Evolutionary conservation across 2,329 filamentous ascomycete species (phyloP), one percentile per base, ranked within the genome.

Genomic region (Fusarium sp.): DNA sequence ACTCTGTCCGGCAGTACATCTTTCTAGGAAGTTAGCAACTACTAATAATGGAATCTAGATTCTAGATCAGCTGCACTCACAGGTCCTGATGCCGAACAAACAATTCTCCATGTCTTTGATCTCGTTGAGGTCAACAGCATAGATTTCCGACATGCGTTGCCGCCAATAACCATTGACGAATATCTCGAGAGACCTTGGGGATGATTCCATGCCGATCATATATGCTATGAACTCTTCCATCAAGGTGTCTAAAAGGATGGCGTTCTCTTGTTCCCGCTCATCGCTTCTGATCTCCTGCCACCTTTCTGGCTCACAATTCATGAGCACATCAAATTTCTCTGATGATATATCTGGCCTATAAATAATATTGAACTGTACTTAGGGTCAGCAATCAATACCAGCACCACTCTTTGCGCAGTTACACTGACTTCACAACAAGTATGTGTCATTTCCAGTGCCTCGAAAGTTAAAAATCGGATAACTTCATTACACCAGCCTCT

Each of bases 311-410:
- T 29, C 10, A 1, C 44, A 46, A 16, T 46, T 29, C 14, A 46
- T 46, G 0, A 46, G 19, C 19, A 8, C 9, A 6, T 21, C 0
- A 11, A 3, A 16, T 0, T 3, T 6, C 1, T 29, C 4, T 3
- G 10, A 1, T n/a, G 7, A 29, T 46, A n/a, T n/a, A 2, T 29
- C 44, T 6, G 25, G 19, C 19, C 14, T 46, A 2, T 27, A 0
- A 0, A 45, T 0, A 0, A 15, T 0, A 7, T 5, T 0, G 1
- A 11, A 46, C 44, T 29, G 0, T 16, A 21, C 9, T 3, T 5
- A 0, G 1, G 0, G 0, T 46, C 3, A 46, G 6, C 4, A 21
- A 45, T 21, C 1, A 14, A 1, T 1, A 7, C 10, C 18, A 21
- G 4, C 0, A 0, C 4, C 5, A 15, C 18, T 45, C 5, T 3